Evolutionary conservation across 495 filamentous ascomycete genomes (phyloP), one percentile per base, ranked within the genome.

Genomic region (Hyaloscypha variabilis): DNA sequence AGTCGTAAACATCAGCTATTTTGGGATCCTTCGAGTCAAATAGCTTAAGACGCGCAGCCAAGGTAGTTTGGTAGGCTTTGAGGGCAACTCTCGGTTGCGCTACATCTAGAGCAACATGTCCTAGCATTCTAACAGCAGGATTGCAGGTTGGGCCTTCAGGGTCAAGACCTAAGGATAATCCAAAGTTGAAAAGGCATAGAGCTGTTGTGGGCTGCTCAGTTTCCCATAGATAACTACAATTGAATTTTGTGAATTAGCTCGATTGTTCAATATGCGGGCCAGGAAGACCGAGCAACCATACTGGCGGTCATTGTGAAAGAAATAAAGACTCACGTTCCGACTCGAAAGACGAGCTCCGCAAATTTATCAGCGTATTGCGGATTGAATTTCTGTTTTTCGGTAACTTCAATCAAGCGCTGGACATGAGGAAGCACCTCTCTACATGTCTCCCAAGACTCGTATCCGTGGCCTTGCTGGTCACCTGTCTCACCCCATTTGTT

Each of bases 21-120:
- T 25, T 3, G 26, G 53, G 53, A 29, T 29, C 8, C 6, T 26
- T 24, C 26, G 25, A 29, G 53, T 56, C 25, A 29, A 25, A 56
- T 17, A 25, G 53, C 25, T 56, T 29, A 26, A 56, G 53, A 26
- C 25, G 53, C 26, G 53, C 25, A 24, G n/a, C 25, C 25, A 56
- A 26, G 25, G 53, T 56, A n/a, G 25, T 29, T 56, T 56, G 53
- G 25, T 56, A 56, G 21, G 53, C 53, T 29, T 56, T 24, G 13
- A 56, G 53, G n/a, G 53, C 53, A 25, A 29, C 53, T 56, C 25
- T 56, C n/a, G 53, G 53, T 56, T 56, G 53, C n/a, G 53, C 53
- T 6, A 56, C 21, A 56, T 56, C 53, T 8, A 56, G 53, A 56
- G 53, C 53, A 26, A 56, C 26, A 26, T 56, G 53, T 14, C 53